Evolutionary conservation across 192 early-diverging fungal species (phyloP), one percentile per base, ranked within the genome.

Genomic region (Chytriomyces confervae): DNA sequence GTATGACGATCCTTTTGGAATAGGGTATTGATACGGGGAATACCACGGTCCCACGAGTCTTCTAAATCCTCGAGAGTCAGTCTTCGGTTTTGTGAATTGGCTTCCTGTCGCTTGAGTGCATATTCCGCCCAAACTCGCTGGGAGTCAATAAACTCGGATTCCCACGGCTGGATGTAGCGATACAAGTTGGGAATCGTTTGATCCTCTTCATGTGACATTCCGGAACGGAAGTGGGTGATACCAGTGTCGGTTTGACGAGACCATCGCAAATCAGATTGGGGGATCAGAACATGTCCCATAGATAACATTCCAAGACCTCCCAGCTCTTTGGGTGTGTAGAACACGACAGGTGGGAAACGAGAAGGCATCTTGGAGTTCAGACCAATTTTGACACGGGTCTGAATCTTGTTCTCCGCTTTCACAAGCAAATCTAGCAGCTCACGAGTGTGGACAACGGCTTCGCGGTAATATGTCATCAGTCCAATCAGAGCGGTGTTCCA

Each of bases 61-160:
- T 99, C 97, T 48, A 99, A 84, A 86, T 99, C 97, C 86, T 98
- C 96, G 9, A 99, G 86, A n/a, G 97, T 99, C 69, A 99, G 84
- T 16, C 97, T 87, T n/a, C 97, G 90, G 84, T 97, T 97, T 84
- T 99, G 97, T 7, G 94, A 91, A 75, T 94, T 94, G 49, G 97
- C 97, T 81, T 99, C 97, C 79, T 95, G 93, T 53, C 97, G 88
- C 88, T 99, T 99, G 48, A 98, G 83, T 3, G 96, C 96, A 80
- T 98, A 99, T 82, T 99, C 97, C 47, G 96, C 95, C 97, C 97
- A 99, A 9, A 98, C 97, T 75, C 97, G 93, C 83, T 98, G 97
- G 20, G 96, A 98, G 77, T 99, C 97, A 76, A 96, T 92, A 82
- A 99, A 98, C 85, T 99, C 97, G 65, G 96, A 97, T 83, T 97